Evolutionary conservation across 2,329 filamentous ascomycete species (phyloP), one percentile per base, ranked within the genome.

Genomic region (Pseudocercospora vitis): DNA sequence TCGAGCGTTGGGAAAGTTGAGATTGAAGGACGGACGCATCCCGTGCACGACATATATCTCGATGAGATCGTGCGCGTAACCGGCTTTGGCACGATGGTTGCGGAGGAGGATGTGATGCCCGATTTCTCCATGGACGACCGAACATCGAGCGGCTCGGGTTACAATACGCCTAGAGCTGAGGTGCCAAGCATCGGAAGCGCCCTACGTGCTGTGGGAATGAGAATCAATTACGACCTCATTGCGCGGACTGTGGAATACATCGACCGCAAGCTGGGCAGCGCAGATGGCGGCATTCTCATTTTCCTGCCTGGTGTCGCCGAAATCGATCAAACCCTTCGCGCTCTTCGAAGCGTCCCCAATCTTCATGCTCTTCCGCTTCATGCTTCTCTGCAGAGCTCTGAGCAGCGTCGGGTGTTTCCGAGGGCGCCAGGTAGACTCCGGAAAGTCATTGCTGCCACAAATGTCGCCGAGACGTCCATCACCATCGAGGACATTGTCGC

Each of bases 401-500:
- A 97, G 64, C 94, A 99, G 71, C 87, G 88, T 56, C 82, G 84
- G 19, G 94, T 99, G 0, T 99, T 99, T 68, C 79, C 83, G 23
- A 78, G 79, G 11, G 76, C 94, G 3, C 91, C 92, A 0, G 70
- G 75, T 2, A 91, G 91, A 0, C 91, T 89, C 72, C 82, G 94
- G 29, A 99, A 99, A 73, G 83, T 99, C 9, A 88, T 99, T 28
- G 89, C 92, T 5, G 89, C 94, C 1, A 99, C 94, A 39, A 99
- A 99, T 65, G 92, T 99, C 2, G 94, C 94, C 1, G 94, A 99
- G 71, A 99, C 94, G 0, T 97, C 94, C 2, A 97, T 99, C 69
- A 99, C 94, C 0, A 99, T 99, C 56, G 91, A 96, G 68, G 94
- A 99, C 68, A 89, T 99, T 49, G 88, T 97, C 2, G 92, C 89